Percentiles rank a stretch among this genome's conserved stretches.
Evolutionary conservation across 2,329 filamentous ascomycete species (phyloP).

Genomic region (Fusarium hostae): DNA sequence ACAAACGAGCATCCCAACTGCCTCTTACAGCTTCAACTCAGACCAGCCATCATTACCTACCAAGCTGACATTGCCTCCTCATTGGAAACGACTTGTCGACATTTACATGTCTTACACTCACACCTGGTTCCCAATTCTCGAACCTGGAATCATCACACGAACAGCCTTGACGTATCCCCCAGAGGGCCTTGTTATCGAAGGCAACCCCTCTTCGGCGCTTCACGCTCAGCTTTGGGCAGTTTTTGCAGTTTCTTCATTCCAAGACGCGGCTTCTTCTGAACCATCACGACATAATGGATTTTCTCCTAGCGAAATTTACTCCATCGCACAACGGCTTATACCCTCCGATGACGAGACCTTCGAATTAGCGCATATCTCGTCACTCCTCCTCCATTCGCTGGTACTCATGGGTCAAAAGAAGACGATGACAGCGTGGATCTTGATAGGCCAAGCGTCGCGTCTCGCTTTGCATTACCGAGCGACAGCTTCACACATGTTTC

Average conservation of each 20-base stretch:
- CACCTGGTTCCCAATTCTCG: constrained; percentile 79
- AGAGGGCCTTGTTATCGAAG: constrained; percentile 47
- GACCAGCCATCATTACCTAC: constrained; percentile 11
- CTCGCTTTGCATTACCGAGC: constrained; percentile 49
- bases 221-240: constrained; percentile 71
- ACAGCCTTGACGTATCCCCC: constrained; percentile 57
- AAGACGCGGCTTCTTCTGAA: constrained; percentile 52
- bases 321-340: constrained; percentile 60
- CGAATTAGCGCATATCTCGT: constrained; percentile 53
- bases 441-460: constrained; percentile 71
- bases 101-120: constrained; percentile 81
- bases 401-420: constrained; percentile 70
- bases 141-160: constrained; percentile 70
- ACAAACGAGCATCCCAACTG: constrained; percentile 13
- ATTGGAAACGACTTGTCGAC: constrained; percentile 72
- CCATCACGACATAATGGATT: constrained; percentile 3
- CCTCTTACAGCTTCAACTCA: constrained; percentile 9
- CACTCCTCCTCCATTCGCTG: constrained; percentile 67
- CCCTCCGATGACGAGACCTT: constrained; percentile 60
- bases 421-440: constrained; percentile 69
- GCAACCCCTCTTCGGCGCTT: constrained; percentile 48
- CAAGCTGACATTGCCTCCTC: constrained; percentile 57
- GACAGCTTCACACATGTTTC: constrained; percentile 32
- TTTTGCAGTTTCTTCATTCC: constrained; percentile 66
- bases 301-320: constrained; percentile 56